Evolutionary conservation across 257 asterid species (phyloP), one percentile per base, ranked within the genome.

Genomic region (Mitragyna speciosa): DNA sequence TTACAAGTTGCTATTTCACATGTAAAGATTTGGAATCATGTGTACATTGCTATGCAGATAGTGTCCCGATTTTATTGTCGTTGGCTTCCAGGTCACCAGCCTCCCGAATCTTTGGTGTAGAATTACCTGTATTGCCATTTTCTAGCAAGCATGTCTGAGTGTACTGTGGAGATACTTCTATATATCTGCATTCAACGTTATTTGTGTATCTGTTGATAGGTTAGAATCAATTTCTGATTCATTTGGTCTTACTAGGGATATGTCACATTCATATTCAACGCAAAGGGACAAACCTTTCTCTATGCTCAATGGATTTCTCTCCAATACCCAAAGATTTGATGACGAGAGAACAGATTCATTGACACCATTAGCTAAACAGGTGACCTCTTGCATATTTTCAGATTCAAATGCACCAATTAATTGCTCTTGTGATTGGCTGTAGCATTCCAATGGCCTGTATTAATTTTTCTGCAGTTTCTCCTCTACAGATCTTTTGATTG

Each of bases 261-360:
- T 96, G 87, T 96, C 98, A 26, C 96, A 92, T 82, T 96, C 98
- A 17, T 96, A 87, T 84, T 84, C 98, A 76, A 89, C 92, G 70
- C 89, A 86, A 56, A 82, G 90, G 84, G 98, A 94, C 78, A 89
- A 66, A 82, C 84, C 84, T 82, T 80, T 88, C 56, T 82, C 96
- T 74, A 90, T 89, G 84, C 74, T 81, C 52, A 69, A 76, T 22
- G 72, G 77, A 58, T 77, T 63, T 76, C 71, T 82, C 68, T 49
- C 83, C 28, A 61, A 69, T 28, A 82, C 75, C 86, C 79, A 82
- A 78, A 85, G 86, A 73, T 84, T 87, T 61, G 94, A 94, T 80
- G 91, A 88, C 75, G 85, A 91, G 81, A 81, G 84, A 67, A 30
- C 85, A 33, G 93, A 91, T 79, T 72, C 89, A 54, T 85, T 78